Base-by-base conservation (phyloP, 2,329 filamentous ascomycete species). In the Huntiella decipiens region DNA sequence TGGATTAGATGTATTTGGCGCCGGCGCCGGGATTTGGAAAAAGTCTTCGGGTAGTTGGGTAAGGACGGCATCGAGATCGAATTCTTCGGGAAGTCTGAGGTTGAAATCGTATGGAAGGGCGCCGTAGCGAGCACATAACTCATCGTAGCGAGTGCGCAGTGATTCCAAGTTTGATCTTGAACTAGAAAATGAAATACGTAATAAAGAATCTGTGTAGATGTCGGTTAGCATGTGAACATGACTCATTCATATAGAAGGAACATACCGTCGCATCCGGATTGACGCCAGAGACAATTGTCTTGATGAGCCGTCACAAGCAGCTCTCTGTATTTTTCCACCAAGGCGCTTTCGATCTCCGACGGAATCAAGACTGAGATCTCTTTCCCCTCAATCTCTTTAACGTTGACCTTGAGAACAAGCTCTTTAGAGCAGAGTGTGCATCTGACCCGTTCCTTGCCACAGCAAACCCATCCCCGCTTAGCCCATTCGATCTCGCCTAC, bases 401-500 rank as follows among this genome's bases (percentile, higher is more conserved):
- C 68, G 54, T 73, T 78, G 32, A 93, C 65, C 61, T 82, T 85
- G 44, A 96, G 82, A 4, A 91, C 73, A 36, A 95, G 68, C 54
- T 92, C 82, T 55, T 81, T 79, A 56, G 80, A 79, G 56, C 91
- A 98, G 2, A 87, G 75, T 36, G 81, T 78, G 58, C 91, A 98
- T 13, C 77, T 75, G 12, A 96, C 84, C 3, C 82, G 82, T 61
- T 93, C 86, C 52, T 77, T 77, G 54, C 80, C 80, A 39, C 81
- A 76, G 55, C 88, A 95, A 3, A 79, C 70, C 88, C 91, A 98
- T 1, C 88, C 88, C 49, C 82, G 68, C 65, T 88, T 94, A 1
- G 87, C 87, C 91, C 91, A 98, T 59, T 86, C 81, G 5, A 95
- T 77, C 62, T 96, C 91, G 57, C 77, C 85, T 54, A 96, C 78